A percentile compares a stretch with the other conserved stretches of the same genome.
These are phyloP conservation scores for Backusella psychrophila DNA, from an alignment of 192 early-diverging fungal genomes.

Conservation along the genomic window DNA sequence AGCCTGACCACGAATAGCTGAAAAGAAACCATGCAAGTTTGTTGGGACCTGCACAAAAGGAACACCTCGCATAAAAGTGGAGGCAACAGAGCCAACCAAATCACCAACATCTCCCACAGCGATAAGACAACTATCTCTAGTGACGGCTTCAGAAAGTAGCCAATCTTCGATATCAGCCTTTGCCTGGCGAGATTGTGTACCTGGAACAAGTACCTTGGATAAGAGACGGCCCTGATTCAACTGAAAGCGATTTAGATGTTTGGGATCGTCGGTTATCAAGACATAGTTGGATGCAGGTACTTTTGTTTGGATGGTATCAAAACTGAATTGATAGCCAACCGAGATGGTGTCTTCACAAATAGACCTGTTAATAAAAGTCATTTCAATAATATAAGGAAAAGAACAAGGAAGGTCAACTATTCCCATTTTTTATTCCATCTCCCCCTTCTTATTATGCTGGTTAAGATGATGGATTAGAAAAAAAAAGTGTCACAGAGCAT, in stretches of 20 bases:
- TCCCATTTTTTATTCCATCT: background rate
- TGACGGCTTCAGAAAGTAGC: slow-evolving; percentile 79
- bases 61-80: slow-evolving; percentile 97
- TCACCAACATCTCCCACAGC: slow-evolving; percentile 98
- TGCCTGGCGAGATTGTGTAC: slow-evolving; percentile 83
- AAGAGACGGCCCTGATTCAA: slow-evolving; percentile 58
- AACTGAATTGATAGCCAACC: slow-evolving; percentile 78
- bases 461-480: background rate
- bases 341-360: slow-evolving; percentile 89
- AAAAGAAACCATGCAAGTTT: slow-evolving; percentile 95
- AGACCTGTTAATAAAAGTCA: slow-evolving; percentile 34
- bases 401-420: background rate
- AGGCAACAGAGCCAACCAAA: slow-evolving; percentile 93
- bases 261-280: slow-evolving; percentile 75
- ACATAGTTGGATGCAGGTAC: slow-evolving; percentile 88
- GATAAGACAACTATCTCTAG: slow-evolving; percentile 89
- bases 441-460: background rate
- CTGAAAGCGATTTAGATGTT: slow-evolving; percentile 66
- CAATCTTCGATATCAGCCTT: slow-evolving; percentile 93
- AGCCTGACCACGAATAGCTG: slow-evolving; percentile 96
- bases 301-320: slow-evolving; percentile 65
- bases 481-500: background rate
- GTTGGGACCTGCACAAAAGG: slow-evolving; percentile 96
- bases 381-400: slow-evolving; percentile 5
- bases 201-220: slow-evolving; percentile 78